Percentiles rank a stretch among this genome's conserved stretches.
Evolutionary conservation across 2,329 filamentous ascomycete genomes (phyloP).

Genomic region (Fusarium sororula): DNA sequence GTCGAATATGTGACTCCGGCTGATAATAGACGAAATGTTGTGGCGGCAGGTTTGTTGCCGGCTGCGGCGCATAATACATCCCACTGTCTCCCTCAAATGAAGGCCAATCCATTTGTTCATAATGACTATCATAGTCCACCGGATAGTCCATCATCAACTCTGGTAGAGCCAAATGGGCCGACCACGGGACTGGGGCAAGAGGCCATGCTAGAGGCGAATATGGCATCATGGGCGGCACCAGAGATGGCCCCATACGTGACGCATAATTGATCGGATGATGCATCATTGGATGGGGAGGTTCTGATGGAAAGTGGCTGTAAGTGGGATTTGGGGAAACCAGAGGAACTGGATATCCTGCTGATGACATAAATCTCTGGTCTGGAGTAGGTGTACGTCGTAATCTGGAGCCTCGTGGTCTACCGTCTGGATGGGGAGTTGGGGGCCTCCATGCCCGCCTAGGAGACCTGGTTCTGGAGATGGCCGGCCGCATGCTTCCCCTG

Average conservation of each 20-base stretch:
- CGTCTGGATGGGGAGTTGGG: constrained; percentile 26
- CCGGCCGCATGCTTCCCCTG: neutral
- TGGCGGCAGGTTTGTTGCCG: neutral
- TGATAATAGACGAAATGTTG: constrained; percentile 1
- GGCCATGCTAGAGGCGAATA: constrained; percentile 11
- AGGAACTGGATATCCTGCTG: neutral
- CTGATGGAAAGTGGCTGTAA: neutral
- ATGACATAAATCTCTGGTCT: neutral
- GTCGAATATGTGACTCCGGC: neutral
- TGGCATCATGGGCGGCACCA: constrained; percentile 3
- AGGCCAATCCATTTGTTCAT: neutral
- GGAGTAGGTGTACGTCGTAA: neutral
- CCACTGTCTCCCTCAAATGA: neutral
- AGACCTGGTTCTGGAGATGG: neutral
- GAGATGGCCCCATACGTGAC: neutral
- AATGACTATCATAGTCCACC: neutral
- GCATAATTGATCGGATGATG: neutral
- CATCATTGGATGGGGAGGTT: neutral
- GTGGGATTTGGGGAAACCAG: neutral
- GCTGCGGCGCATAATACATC: neutral
- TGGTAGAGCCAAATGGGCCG: neutral
- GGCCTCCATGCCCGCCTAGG: constrained; percentile 11
- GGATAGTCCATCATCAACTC: neutral
- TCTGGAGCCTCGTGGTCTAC: constrained; percentile 3
- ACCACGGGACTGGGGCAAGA: constrained; percentile 3